Base-by-base conservation (phyloP, 139 green algal species). In the Auxenochlorella pyrenoidosa region DNA sequence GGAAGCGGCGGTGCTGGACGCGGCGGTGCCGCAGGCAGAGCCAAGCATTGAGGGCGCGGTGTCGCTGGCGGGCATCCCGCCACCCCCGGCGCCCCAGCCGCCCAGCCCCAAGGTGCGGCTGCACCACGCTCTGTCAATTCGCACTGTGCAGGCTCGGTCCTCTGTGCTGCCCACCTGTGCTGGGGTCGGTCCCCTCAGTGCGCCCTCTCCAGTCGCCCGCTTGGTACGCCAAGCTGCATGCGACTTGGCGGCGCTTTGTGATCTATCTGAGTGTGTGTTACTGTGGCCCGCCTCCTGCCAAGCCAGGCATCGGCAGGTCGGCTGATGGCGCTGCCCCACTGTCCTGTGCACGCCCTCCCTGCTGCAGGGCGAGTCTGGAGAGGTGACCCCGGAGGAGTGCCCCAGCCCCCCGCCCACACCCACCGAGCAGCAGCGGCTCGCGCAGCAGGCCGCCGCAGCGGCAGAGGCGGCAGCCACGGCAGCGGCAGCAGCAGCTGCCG, bases 391-490 rank as follows among this genome's bases (percentile, higher is more conserved):
- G 18, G 85, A 89, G n/a, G 36, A 71, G 44, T 89, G 85, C 85
- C 77, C 78, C 75, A 89, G 85, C 85, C 76, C 86, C 34, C 86
- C 86, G 30, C 79, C 86, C 59, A 85, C 77, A 59, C 44, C 86
- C 19, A 34, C 36, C 0, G 66, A 88, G 70, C 75, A 54, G 68
- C 47, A 59, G 22, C 60, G 28, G 5, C 0, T 41, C 15, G n/a
- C 36, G 12, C 59, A 75, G 3, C 21, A 76, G 59, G 79, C 59
- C 41, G 60, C 34, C n/a, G 54, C 79, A 43, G 75, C 32, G 44
- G 68, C 63, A 13, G 66, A 41, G 22, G 81, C 12, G 22, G 40
- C 54, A 34, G 63, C 51, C 24, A 38, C 84, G 26, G 86, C 63
- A 21, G 41, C 82, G 24, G 38, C 79, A 21, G 51, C 65, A 18